Percentiles rank a stretch among this genome's conserved stretches.
Conservation (phyloP, 176 grass and related monocot species). For the Alloteropsis semialata region DNA sequence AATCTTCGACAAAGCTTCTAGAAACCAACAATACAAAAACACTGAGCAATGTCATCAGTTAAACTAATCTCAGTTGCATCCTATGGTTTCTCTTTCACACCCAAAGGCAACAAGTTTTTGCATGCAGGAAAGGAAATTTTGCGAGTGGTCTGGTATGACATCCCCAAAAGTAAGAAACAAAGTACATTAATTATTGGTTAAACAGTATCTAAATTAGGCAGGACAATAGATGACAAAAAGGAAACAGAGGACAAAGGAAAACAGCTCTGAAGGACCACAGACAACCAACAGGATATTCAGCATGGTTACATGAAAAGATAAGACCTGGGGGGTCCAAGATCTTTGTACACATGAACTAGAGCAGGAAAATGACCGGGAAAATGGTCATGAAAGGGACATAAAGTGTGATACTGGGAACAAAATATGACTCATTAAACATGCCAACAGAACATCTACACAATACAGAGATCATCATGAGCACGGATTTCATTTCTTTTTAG, state of each 20-base stretch:
- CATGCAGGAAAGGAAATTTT: constrained; percentile 14
- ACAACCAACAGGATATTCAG: constrained; percentile 2
- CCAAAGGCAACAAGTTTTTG: constrained; percentile 1
- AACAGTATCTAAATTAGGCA: not conserved
- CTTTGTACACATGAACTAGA: constrained; percentile 15
- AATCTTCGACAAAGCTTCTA: not conserved
- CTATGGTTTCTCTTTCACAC: constrained; percentile 18
- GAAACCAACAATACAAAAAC: constrained; percentile 14
- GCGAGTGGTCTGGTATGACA: constrained; percentile 3
- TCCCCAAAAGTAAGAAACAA: constrained; percentile 17
- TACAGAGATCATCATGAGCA: constrained; percentile 3
- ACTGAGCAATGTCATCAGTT: not conserved
- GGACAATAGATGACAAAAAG: not conserved
- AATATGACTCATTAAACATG: constrained; percentile 21
- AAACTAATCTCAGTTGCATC: not conserved
- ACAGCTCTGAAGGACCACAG: constrained; percentile 3
- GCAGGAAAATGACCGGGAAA: constrained; percentile 7
- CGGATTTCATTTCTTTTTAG: constrained; percentile 26
- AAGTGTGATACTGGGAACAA: constrained; percentile 16
- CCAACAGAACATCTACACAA: constrained; percentile 6
- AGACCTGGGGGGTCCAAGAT: not conserved
- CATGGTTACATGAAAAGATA: constrained; percentile 25
- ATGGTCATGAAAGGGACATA: constrained; percentile 33
- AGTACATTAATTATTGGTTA: constrained; percentile 6
- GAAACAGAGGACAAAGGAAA: constrained; percentile 5